Percentiles rank a stretch among this genome's conserved stretches.
phyloP scores from a whole-genome alignment of 2,329 filamentous ascomycete species.

The Lojkania enalia region DNA sequence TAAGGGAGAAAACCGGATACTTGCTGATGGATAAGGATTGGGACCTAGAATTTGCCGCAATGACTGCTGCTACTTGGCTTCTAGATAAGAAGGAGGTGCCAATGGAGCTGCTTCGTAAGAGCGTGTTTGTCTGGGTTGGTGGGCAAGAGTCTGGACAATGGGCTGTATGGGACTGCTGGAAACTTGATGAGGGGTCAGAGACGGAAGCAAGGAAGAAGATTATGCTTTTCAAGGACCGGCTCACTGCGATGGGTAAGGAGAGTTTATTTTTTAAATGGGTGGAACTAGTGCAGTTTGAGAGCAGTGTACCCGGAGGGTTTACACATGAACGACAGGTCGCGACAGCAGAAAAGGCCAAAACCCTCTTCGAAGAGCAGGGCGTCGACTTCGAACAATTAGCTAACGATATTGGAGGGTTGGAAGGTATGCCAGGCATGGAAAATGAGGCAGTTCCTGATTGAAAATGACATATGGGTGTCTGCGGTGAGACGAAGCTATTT shows the following conservation, averaged over 20 bases:
- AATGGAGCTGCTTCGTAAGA: constrained; percentile 69
- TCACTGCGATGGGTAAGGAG: constrained; percentile 79
- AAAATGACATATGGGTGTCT: too few relatives aligned
- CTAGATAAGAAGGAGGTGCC: constrained; percentile 64
- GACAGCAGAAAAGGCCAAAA: constrained; percentile 73
- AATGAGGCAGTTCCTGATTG: background rate
- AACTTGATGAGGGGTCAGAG: constrained; percentile 55
- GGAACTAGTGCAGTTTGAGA: constrained; percentile 87
- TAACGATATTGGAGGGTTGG: constrained; percentile 67
- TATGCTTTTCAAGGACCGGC: constrained; percentile 75
- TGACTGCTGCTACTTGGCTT: constrained; percentile 73
- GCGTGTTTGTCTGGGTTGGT: constrained; percentile 56
- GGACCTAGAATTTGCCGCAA: constrained; percentile 83
- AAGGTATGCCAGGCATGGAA: constrained; percentile 55
- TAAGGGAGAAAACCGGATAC: constrained; percentile 83
- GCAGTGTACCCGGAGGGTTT: constrained; percentile 76
- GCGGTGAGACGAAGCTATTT: too few relatives aligned
- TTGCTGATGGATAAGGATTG: constrained; percentile 82
- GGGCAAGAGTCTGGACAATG: constrained; percentile 62
- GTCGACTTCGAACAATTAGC: constrained; percentile 85
- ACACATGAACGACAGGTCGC: constrained; percentile 71
- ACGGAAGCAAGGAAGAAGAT: constrained; percentile 73
- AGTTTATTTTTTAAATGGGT: constrained; percentile 91
- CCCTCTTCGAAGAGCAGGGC: constrained; percentile 72
- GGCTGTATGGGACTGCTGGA: constrained; percentile 67